These are phyloP conservation scores for Sphaerulina vaccinii DNA, from an alignment of 2,329 filamentous ascomycete species.

Conservation along the genomic window DNA sequence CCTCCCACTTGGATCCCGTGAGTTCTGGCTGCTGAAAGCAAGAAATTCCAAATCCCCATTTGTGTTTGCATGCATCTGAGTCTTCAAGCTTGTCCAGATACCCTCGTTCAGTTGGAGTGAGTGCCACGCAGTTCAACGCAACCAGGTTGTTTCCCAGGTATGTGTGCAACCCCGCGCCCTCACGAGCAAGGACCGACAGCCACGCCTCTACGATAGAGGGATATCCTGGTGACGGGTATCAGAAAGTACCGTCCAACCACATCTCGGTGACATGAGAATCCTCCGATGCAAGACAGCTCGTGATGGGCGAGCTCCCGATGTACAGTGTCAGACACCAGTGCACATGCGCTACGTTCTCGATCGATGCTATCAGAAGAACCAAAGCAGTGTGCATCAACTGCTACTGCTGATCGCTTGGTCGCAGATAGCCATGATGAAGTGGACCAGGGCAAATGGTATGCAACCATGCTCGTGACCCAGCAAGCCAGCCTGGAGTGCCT, in stretches of 20 bases:
- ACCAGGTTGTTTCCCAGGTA: too few species aligned
- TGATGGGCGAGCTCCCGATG: conserved; percentile 53
- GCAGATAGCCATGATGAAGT: not conserved
- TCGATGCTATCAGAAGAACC: not conserved
- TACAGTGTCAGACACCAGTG: conserved; percentile 1
- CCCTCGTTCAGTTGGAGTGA: too few species aligned
- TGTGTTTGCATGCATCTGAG: conserved; percentile 72
- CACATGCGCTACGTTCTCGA: not conserved
- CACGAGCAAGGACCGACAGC: too few species aligned
- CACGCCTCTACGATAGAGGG: too few species aligned
- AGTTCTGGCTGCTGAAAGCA: too few species aligned
- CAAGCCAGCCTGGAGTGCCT: too few species aligned
- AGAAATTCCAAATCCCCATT: conserved; percentile 81
- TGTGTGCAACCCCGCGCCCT: too few species aligned
- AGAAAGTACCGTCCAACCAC: too few species aligned
- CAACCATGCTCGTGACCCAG: not conserved
- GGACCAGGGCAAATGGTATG: not conserved
- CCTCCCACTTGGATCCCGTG: too few species aligned
- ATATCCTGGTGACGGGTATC: too few species aligned
- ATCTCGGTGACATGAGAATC: conserved; percentile 73
- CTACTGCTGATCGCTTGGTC: not conserved
- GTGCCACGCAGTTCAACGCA: too few species aligned
- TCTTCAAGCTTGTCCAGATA: conserved; percentile 73
- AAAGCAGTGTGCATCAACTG: not conserved
- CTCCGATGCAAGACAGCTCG: conserved; percentile 78